Percentiles rank a stretch among this genome's conserved stretches.
Evolutionary conservation across 345 rosid genomes (phyloP).

Genomic region (Dipteronia dyeriana): DNA sequence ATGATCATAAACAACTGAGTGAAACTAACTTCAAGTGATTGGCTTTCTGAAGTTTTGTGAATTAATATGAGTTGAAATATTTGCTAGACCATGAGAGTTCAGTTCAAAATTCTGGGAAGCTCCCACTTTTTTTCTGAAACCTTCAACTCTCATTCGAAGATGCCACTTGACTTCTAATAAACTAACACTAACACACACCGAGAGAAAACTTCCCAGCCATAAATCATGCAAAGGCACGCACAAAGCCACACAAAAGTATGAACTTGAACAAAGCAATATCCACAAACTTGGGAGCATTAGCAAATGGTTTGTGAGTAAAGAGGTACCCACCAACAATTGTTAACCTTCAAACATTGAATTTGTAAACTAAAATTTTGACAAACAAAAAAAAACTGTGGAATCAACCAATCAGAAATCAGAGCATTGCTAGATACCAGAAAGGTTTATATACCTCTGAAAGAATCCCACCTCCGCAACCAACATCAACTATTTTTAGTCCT

Average conservation of each 20-base stretch:
- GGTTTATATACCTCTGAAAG: constrained; percentile 73
- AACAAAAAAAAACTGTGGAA: background rate
- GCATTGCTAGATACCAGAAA: background rate
- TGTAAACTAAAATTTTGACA: background rate
- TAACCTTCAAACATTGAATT: background rate
- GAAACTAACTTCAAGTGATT: background rate
- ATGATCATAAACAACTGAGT: background rate
- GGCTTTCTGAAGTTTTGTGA: background rate
- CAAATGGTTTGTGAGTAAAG: background rate
- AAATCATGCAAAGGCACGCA: background rate
- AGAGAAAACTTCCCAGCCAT: background rate
- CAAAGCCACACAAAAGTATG: background rate
- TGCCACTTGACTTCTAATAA: background rate
- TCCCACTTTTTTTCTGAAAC: background rate
- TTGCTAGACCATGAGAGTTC: background rate
- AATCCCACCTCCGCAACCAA: constrained; percentile 96
- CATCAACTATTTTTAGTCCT: constrained; percentile 74
- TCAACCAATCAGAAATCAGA: background rate
- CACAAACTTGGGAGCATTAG: background rate
- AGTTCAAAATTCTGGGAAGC: background rate
- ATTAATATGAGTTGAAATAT: background rate
- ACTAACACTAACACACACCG: background rate
- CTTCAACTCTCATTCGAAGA: background rate
- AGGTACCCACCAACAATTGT: background rate
- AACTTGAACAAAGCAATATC: background rate